These are phyloP conservation scores for Mastigamoeba balamuthi DNA, from an alignment of 78 protist genomes.

Conservation along the genomic window DNA sequence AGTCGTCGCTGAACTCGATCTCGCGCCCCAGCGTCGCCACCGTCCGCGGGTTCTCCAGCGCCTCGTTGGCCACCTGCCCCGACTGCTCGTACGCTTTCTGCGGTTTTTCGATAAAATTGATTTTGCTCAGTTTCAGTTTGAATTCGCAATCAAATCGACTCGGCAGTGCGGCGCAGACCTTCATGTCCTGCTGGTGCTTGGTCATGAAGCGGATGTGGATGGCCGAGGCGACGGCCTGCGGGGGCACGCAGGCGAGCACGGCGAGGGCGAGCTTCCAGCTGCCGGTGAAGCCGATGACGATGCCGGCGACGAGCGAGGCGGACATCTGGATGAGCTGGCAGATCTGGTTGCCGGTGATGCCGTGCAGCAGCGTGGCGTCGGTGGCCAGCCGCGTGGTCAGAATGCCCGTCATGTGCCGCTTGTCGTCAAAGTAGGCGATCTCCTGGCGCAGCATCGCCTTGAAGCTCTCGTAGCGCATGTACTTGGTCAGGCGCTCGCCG, in stretches of 20 bases:
- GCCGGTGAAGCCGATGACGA: constrained; percentile 48
- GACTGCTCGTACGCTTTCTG: constrained; percentile 20
- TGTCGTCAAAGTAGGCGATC: constrained; percentile 45
- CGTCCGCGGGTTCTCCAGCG: constrained; percentile 39
- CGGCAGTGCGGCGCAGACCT: no score
- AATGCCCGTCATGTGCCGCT: constrained; percentile 38
- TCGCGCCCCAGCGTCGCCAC: constrained; percentile 36
- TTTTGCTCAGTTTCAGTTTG: no score
- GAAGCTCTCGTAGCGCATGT: constrained; percentile 21
- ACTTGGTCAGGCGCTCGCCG: constrained; percentile 29
- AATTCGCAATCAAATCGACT: no score
- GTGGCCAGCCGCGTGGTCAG: constrained; percentile 55
- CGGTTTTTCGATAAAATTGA: no score
- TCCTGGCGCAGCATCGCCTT: constrained; percentile 46
- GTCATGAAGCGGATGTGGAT: background rate
- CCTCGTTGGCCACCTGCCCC: constrained; percentile 49
- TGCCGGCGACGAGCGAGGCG: constrained; percentile 29
- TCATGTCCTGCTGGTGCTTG: no score
- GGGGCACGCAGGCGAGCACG: constrained; percentile 58
- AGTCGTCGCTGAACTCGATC: constrained; percentile 10
- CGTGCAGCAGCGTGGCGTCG: constrained; percentile 64
- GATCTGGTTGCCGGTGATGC: constrained; percentile 44
- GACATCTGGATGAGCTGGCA: constrained; percentile 36
- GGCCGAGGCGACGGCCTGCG: background rate
- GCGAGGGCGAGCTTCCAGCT: constrained; percentile 64